phyloP scores from a whole-genome alignment of 495 filamentous ascomycete genomes.

The Hamigera avellanea region DNA sequence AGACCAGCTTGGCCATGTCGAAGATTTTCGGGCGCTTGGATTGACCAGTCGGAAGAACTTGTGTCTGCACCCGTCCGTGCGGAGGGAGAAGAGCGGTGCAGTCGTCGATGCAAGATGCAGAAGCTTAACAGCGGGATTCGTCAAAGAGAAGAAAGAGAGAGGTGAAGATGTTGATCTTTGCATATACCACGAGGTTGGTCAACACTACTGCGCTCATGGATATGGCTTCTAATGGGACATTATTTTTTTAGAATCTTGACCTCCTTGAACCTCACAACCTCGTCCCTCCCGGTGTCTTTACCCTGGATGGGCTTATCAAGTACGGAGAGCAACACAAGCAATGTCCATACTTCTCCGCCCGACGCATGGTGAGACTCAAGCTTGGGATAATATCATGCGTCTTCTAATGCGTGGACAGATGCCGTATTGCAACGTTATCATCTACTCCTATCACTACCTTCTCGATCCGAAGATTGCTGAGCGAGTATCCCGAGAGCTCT shows the following conservation, averaged over 20 bases:
- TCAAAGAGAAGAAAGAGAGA: constrained; percentile 90
- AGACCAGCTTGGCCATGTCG: constrained; percentile 71
- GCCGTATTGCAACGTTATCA: constrained; percentile 97
- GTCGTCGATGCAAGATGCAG: constrained; percentile 92
- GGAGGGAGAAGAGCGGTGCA: constrained; percentile 84
- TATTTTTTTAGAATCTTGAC: constrained; percentile 74
- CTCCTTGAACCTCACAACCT: constrained; percentile 89
- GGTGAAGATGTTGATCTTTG: constrained; percentile 92
- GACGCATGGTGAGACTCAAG: constrained; percentile 69
- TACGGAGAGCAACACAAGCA: constrained; percentile 95
- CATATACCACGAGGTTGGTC: constrained; percentile 78
- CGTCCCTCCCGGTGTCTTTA: constrained; percentile 89
- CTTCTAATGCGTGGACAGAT: constrained; percentile 44
- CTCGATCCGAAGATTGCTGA: constrained; percentile 98
- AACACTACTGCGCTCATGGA: neutral
- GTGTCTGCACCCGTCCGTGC: constrained; percentile 91
- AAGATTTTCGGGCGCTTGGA: constrained; percentile 87
- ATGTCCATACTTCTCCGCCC: constrained; percentile 92
- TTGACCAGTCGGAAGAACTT: constrained; percentile 95
- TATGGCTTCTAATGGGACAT: too few relatives aligned
- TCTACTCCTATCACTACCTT: constrained; percentile 98
- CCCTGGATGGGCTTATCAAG: constrained; percentile 72
- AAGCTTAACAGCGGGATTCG: constrained; percentile 90
- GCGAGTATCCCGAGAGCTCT: constrained; percentile 88
- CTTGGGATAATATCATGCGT: neutral